A percentile compares a stretch with the other conserved stretches of the same genome.
Evolutionary conservation across 192 early-diverging fungal genomes (phyloP).

Genomic region (Coemansia sp.): DNA sequence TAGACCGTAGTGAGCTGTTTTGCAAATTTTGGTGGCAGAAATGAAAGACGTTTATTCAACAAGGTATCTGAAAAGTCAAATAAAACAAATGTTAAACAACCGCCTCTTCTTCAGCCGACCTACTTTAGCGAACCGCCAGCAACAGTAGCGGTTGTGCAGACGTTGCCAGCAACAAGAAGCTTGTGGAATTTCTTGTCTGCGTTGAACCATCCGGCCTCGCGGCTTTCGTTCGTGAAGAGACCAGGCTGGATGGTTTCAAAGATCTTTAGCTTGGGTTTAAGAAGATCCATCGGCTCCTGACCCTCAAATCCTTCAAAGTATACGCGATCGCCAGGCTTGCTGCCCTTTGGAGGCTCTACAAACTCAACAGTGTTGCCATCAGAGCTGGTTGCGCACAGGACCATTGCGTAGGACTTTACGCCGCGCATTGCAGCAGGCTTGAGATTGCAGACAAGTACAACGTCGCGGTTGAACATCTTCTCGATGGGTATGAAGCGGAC

Average conservation of each 20-base stretch:
- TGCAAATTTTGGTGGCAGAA: no score
- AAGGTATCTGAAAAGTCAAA: no score
- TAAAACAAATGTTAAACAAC: no score
- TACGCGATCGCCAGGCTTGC: constrained; percentile 86
- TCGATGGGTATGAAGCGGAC: constrained; percentile 91
- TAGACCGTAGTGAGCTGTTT: no score
- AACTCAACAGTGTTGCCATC: constrained; percentile 90
- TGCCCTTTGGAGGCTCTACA: constrained; percentile 81
- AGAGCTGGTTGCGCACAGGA: constrained; percentile 83
- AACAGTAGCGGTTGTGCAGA: constrained; percentile 66
- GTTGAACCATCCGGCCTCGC: constrained; percentile 65
- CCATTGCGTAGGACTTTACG: constrained; percentile 95
- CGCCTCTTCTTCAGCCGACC: not conserved
- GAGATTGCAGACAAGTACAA: constrained; percentile 85
- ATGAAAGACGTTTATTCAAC: no score
- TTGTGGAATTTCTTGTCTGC: constrained; percentile 55
- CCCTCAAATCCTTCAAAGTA: constrained; percentile 89
- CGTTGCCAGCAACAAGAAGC: constrained; percentile 45
- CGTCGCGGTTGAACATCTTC: constrained; percentile 76
- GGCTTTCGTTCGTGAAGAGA: constrained; percentile 70
- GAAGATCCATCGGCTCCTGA: constrained; percentile 79
- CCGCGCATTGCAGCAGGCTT: constrained; percentile 96
- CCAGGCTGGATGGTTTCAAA: constrained; percentile 96
- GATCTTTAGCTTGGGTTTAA: constrained; percentile 99
- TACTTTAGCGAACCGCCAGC: constrained; percentile 73